Percentiles rank a stretch among this genome's conserved stretches.
phyloP scores from a whole-genome alignment of 73 alveolate genomes.

The Paramecium sonneborni region DNA sequence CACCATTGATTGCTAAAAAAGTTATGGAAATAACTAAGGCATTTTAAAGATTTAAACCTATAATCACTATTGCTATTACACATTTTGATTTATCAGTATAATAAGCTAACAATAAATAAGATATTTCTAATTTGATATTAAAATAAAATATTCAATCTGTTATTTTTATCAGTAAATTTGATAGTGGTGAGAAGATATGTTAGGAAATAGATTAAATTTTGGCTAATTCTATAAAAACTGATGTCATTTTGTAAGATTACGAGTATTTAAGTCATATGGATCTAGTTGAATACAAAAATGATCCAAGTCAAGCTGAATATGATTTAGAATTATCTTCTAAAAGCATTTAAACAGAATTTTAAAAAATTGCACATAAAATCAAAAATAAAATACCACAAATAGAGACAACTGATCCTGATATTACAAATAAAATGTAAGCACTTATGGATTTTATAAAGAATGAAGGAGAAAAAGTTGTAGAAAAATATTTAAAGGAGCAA shows the following conservation, averaged over 20 bases:
- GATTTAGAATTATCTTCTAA: too few relatives aligned
- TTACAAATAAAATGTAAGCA: too few relatives aligned
- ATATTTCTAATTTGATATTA: neutral
- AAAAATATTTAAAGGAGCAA: neutral
- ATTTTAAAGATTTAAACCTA: neutral
- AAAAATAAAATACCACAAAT: too few relatives aligned
- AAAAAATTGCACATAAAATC: too few relatives aligned
- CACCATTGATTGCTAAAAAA: neutral
- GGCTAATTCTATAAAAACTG: too few relatives aligned
- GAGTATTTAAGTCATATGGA: too few relatives aligned
- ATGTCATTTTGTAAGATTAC: too few relatives aligned
- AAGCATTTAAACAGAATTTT: too few relatives aligned
- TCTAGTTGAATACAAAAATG: too few relatives aligned
- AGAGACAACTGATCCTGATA: too few relatives aligned
- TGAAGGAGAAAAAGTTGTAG: neutral
- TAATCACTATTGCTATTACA: constrained; percentile 21
- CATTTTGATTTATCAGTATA: neutral
- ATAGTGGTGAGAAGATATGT: neutral
- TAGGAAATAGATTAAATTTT: neutral
- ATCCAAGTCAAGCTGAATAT: too few relatives aligned
- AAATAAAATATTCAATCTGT: neutral
- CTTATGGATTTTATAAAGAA: neutral
- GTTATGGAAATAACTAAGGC: neutral
- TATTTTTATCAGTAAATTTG: neutral
- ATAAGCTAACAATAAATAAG: neutral